A percentile compares a stretch with the other conserved stretches of the same genome.
phyloP scores from a whole-genome alignment of 140 eudicot species.

The Bidens hawaiensis region DNA sequence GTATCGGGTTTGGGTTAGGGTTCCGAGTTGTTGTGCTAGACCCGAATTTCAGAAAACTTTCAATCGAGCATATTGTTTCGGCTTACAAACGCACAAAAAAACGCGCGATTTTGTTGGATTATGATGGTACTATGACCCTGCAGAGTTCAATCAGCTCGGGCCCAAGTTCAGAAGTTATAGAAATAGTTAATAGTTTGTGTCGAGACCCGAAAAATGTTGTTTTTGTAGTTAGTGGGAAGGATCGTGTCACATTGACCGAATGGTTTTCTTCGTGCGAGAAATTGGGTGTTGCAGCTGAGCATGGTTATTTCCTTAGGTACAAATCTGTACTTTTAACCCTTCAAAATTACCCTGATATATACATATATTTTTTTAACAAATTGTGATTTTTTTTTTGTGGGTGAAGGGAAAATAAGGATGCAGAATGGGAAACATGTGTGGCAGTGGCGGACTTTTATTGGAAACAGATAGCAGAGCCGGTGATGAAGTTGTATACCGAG shows the following conservation, averaged over 20 bases:
- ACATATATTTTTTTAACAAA: not conserved
- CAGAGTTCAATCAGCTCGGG: constrained; percentile 49
- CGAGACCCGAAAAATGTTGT: constrained; percentile 77
- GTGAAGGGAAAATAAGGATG: constrained; percentile 49
- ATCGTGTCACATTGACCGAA: constrained; percentile 47
- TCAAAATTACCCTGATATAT: not conserved
- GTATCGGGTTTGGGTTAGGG: constrained; percentile 93
- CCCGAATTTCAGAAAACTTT: constrained; percentile 76
- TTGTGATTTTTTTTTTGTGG: not conserved
- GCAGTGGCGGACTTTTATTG: constrained; percentile 67
- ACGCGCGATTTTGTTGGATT: constrained; percentile 85
- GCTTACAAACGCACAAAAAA: constrained; percentile 76
- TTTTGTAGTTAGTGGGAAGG: constrained; percentile 83
- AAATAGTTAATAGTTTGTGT: constrained; percentile 57
- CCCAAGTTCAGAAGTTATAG: constrained; percentile 58
- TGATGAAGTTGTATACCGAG: constrained; percentile 77
- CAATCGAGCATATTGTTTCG: constrained; percentile 84
- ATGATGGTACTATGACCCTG: constrained; percentile 62
- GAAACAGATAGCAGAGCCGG: constrained; percentile 88
- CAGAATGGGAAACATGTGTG: constrained; percentile 81
- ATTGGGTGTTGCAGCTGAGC: constrained; percentile 81
- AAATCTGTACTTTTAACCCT: not conserved
- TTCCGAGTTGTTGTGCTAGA: constrained; percentile 83
- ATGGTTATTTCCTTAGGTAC: constrained; percentile 87
- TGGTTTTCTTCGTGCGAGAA: constrained; percentile 84